phyloP scores from a whole-genome alignment of 2,329 filamentous ascomycete genomes.

The Botrytis tulipae region DNA sequence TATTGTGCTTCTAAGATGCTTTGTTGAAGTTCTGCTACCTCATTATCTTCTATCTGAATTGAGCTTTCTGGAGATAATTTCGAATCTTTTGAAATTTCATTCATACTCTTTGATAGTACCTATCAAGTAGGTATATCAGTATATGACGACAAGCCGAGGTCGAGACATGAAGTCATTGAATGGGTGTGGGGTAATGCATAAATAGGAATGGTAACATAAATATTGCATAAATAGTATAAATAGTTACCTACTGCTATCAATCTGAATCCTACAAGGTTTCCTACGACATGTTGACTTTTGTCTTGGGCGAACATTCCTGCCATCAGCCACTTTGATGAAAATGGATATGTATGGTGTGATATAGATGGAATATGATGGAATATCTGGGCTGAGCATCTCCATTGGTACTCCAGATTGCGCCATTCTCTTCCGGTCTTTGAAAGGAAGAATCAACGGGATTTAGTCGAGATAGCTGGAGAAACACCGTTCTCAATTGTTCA shows the following conservation, averaged over 20 bases:
- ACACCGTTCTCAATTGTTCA: neutral
- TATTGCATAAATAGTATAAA: neutral
- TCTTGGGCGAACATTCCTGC: neutral
- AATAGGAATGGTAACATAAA: neutral
- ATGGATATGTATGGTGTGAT: neutral
- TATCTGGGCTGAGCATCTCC: neutral
- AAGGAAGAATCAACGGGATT: neutral
- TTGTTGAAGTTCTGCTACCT: slow-evolving; percentile 33
- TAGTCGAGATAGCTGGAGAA: neutral
- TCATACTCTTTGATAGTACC: neutral
- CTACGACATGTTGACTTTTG: neutral
- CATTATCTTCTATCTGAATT: slow-evolving; percentile 37
- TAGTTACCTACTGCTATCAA: neutral
- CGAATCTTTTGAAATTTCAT: neutral
- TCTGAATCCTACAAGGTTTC: neutral
- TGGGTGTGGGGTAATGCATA: slow-evolving; percentile 16
- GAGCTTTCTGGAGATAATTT: neutral
- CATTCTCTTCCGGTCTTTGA: neutral
- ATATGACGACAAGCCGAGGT: neutral
- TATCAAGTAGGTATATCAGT: neutral
- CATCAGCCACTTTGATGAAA: too few species aligned
- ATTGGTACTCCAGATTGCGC: slow-evolving; percentile 1
- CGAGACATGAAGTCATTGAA: slow-evolving; percentile 7
- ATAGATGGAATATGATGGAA: neutral
- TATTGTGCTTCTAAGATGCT: slow-evolving; percentile 37